Evolutionary conservation across 179 eudicot genomes (phyloP).

Genomic region (Vitellaria paradoxa): DNA sequence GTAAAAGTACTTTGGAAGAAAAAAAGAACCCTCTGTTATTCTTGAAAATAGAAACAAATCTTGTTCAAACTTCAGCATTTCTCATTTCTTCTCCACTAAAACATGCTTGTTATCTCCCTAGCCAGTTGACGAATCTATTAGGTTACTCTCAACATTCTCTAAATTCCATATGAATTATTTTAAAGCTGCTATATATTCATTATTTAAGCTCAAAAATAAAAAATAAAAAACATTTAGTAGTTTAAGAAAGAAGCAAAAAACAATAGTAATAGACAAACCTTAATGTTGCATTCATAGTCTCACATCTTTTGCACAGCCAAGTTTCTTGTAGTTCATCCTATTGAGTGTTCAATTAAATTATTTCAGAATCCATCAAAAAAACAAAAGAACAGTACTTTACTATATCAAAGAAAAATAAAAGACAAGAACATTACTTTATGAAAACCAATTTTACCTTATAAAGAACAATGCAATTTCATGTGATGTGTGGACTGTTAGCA

Average conservation of each 20-base stretch:
- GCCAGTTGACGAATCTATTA: too few relatives aligned
- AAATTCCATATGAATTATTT: too few relatives aligned
- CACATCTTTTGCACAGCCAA: slow-evolving; percentile 91
- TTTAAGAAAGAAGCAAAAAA: not conserved
- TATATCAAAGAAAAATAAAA: too few relatives aligned
- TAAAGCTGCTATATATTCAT: too few relatives aligned
- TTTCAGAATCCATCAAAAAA: slow-evolving; percentile 2
- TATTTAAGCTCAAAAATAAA: too few relatives aligned
- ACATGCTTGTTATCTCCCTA: too few relatives aligned
- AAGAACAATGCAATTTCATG: too few relatives aligned
- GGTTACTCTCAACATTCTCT: too few relatives aligned
- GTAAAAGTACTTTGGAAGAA: not conserved
- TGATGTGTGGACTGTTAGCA: too few relatives aligned
- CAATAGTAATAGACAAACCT: slow-evolving; percentile 41
- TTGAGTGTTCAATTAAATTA: slow-evolving; percentile 1
- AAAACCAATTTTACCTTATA: not conserved
- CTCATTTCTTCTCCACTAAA: too few relatives aligned
- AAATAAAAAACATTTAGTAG: not conserved
- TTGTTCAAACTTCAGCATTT: not conserved
- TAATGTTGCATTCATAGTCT: slow-evolving; percentile 89
- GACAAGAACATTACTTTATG: not conserved
- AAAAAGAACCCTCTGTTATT: not conserved
- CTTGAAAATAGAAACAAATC: not conserved
- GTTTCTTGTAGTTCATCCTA: slow-evolving; percentile 88
- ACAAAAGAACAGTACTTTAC: too few relatives aligned